Evolutionary conservation across 2,329 filamentous ascomycete genomes (phyloP), one percentile per base, ranked within the genome.

Genomic region (Lachnellula cervina): DNA sequence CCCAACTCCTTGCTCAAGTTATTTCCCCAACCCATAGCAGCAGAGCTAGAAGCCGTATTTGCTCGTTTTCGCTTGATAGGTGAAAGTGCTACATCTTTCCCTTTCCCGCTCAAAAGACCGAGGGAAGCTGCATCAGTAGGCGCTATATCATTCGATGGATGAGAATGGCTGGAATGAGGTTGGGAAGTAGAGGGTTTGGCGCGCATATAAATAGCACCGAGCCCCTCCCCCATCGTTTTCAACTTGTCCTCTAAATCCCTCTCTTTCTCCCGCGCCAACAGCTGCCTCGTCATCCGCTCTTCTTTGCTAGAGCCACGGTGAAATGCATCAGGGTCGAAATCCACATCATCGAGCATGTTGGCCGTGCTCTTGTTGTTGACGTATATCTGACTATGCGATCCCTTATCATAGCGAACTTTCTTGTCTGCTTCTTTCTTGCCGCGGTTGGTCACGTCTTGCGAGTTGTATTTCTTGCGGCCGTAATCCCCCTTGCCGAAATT

Each of bases 171-270:
- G 49, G 48, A 17, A 62, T 56, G 32, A 34, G 44, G 17, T 59
- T 49, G 59, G n/a, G 58, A 55, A 19, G 53, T 35, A n/a, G 51
- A 46, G 28, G 59, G 53, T 44, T 59, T 58, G 17, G 54, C 58
- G 25, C 66, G 77, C 79, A 91, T 84, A 70, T 92, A 92, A 58
- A 90, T 86, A 47, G 77, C 81, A 2, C 88, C 88, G 0, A 86
- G 80, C 5, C 85, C 85, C 49, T 75, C 79, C 9, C 87, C 87
- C 56, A 84, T 74, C 50, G 80, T 74, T 9, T 82, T 82, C 2
- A 94, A 76, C 62, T 82, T 83, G 68, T 82, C 83, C 61, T 85
- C 87, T 49, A 94, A 79, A 23, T 89, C 85, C 19, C 83, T 77
- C 69, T 93, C 89, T 66, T 82, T 86, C 70, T 92, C 87, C 63